Base-by-base conservation (phyloP, 495 filamentous ascomycete species). In the Talaromyces liani region DNA sequence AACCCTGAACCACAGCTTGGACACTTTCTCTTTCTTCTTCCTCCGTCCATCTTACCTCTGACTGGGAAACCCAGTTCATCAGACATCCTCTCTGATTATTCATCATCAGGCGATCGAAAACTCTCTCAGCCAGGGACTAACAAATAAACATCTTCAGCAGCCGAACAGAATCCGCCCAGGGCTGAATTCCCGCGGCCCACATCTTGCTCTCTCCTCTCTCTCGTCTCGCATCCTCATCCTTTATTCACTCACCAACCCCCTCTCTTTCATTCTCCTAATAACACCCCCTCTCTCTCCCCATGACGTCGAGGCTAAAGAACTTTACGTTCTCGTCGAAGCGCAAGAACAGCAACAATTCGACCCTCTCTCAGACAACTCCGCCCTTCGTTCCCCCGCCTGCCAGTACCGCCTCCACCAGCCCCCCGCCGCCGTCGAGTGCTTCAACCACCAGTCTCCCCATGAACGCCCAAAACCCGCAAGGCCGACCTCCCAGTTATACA, bases 401-500 rank as follows among this genome's bases (percentile, higher is more conserved):
- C 18, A 74, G 70, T 64, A 59, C 34, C 54, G 45, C 56, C 29
- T 64, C 63, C 36, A 71, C 74, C 55, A 73, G 75, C 24, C 66
- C 69, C 41, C 66, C 76, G 31, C 72, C 74, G 7, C 73, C 76
- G 8, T 77, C 78, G 27, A 72, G 71, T 60, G 79, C 82, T 14
- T 84, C 82, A 14, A 80, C 73, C 25, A 74, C 81, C 34, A 85
- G 80, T 65, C 73, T 84, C 27, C 76, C 82, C 51, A 83, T 84
- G 78, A 84, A 80, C 66, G 65, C 68, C 18, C 78, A 76, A 67
- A 73, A 72, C 24, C 66, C 72, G 31, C 62, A 77, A 64, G 80
- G 79, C 31, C 85, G 88, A 68, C 90, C 90, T 64, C 90, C 90
- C 20, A 92, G 88, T 75, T 81, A 87, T 67, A 85, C 88, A 72